These are phyloP conservation scores for Yarrowia keelungensis DNA, from an alignment of 805 yeast genomes.

Conservation along the genomic window DNA sequence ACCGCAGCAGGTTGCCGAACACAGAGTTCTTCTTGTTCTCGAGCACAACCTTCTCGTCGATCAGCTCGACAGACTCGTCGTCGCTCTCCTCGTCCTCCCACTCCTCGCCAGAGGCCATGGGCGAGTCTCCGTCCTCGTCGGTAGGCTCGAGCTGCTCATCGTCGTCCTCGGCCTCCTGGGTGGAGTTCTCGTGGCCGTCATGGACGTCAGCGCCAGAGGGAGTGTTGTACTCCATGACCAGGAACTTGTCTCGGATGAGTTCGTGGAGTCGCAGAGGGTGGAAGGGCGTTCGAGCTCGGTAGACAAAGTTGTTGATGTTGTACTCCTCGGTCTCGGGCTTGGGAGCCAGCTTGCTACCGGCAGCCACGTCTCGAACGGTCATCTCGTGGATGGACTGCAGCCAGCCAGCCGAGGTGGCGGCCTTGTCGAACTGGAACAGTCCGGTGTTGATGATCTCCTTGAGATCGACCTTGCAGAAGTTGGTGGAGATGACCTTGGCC, in stretches of 20 bases:
- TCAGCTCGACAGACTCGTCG: conserved; percentile 40
- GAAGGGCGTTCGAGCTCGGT: conserved; percentile 54
- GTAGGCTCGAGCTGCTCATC: conserved; percentile 15
- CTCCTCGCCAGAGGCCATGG: conserved; percentile 27
- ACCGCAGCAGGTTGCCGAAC: conserved; percentile 53
- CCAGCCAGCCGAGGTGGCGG: conserved; percentile 57
- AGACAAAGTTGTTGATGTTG: conserved; percentile 56
- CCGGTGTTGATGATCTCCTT: conserved; percentile 52
- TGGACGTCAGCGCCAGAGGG: conserved; percentile 41
- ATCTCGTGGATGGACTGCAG: conserved; percentile 54
- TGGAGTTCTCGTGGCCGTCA: conserved; percentile 44
- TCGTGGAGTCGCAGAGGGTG: conserved; percentile 56
- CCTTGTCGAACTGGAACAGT: conserved; percentile 54
- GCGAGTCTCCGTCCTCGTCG: conserved; percentile 26
- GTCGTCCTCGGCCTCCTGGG: conserved; percentile 43
- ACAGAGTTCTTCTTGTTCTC: conserved; percentile 51
- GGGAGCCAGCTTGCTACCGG: conserved; percentile 49
- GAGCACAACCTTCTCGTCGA: conserved; percentile 44
- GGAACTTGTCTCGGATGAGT: conserved; percentile 52
- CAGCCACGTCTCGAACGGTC: conserved; percentile 47
- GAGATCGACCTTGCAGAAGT: conserved; percentile 53
- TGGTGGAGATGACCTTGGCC: conserved; percentile 52
- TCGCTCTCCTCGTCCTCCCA: conserved; percentile 36
- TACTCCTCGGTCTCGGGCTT: conserved; percentile 58
- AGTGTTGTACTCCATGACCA: conserved; percentile 43